A percentile compares a stretch with the other conserved stretches of the same genome.
Conservation (phyloP, 768 basidiomycete genomes). For the Fomitopsis pulvina region DNA sequence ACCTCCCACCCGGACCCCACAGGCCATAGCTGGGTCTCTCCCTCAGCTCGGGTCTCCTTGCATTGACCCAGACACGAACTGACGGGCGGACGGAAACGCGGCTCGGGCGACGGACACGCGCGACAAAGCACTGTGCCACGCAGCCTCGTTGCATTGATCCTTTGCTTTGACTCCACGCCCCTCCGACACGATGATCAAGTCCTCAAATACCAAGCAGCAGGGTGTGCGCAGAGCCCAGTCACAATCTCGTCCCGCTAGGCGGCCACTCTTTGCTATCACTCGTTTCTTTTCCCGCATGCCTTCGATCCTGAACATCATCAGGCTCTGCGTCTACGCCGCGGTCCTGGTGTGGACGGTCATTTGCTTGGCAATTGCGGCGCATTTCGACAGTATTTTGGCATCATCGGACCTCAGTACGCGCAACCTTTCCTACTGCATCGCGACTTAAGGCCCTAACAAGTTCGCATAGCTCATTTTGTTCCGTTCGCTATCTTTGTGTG, state of each 20-base stretch:
- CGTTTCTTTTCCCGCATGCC: conserved; percentile 44
- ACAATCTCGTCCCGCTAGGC: conserved; percentile 22
- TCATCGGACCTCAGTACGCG: conserved; percentile 75
- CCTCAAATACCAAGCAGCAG: conserved; percentile 22
- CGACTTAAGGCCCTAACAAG: neutral
- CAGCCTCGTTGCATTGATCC: conserved; percentile 6
- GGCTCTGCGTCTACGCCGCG: conserved; percentile 57
- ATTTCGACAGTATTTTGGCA: conserved; percentile 65
- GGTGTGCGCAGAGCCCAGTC: conserved; percentile 13
- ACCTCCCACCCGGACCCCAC: conserved; percentile 1
- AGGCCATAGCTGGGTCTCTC: conserved; percentile 3
- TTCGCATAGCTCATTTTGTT: conserved; percentile 67
- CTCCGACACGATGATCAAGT: conserved; percentile 13
- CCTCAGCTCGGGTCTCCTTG: conserved; percentile 1
- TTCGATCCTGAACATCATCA: conserved; percentile 63
- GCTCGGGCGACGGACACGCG: neutral
- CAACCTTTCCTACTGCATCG: neutral
- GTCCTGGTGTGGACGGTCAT: conserved; percentile 72
- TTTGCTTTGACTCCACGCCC: conserved; percentile 6
- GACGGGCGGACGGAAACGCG: conserved; percentile 1
- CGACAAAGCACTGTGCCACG: conserved; percentile 2
- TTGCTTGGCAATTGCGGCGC: conserved; percentile 72
- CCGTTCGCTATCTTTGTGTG: conserved; percentile 83
- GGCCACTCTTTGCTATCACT: conserved; percentile 16
- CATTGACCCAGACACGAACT: neutral